phyloP scores from a whole-genome alignment of 176 grass and related monocot genomes.

The Juncus effusus region DNA sequence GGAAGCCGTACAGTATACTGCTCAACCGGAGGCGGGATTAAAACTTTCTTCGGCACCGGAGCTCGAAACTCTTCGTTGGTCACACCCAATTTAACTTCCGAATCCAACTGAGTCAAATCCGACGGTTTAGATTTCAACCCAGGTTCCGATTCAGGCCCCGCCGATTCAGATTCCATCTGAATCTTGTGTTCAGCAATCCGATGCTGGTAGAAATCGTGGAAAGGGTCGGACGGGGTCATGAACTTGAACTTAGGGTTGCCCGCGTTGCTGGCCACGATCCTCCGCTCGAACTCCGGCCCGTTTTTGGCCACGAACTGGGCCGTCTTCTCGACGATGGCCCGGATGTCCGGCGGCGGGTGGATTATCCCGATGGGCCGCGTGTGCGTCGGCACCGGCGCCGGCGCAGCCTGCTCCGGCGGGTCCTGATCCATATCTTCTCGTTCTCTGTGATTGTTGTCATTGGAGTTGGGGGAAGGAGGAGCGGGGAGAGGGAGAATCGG shows the following conservation, averaged over 20 bases:
- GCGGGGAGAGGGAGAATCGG: constrained; percentile 16
- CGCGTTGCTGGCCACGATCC: constrained; percentile 59
- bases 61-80: constrained; percentile 62
- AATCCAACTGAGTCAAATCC: constrained; percentile 26
- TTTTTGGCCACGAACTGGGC: constrained; percentile 89
- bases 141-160: constrained; percentile 14
- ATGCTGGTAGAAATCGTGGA: constrained; percentile 88
- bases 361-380: constrained; percentile 74
- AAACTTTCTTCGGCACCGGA: constrained; percentile 50
- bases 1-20: constrained; percentile 75
- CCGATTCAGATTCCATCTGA: constrained; percentile 23
- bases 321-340: constrained; percentile 83
- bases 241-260: constrained; percentile 95
- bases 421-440: background rate
- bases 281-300: constrained; percentile 72
- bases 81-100: constrained; percentile 30
- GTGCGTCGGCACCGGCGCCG: constrained; percentile 69
- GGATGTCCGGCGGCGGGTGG: constrained; percentile 83
- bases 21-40: constrained; percentile 70
- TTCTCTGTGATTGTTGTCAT: background rate
- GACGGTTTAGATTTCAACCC: background rate
- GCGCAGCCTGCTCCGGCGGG: constrained; percentile 11
- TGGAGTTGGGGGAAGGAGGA: background rate
- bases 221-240: constrained; percentile 69
- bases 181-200: constrained; percentile 47